These are phyloP conservation scores for Fusarium subtropicale DNA, from an alignment of 2,329 filamentous ascomycete species.

Conservation along the genomic window DNA sequence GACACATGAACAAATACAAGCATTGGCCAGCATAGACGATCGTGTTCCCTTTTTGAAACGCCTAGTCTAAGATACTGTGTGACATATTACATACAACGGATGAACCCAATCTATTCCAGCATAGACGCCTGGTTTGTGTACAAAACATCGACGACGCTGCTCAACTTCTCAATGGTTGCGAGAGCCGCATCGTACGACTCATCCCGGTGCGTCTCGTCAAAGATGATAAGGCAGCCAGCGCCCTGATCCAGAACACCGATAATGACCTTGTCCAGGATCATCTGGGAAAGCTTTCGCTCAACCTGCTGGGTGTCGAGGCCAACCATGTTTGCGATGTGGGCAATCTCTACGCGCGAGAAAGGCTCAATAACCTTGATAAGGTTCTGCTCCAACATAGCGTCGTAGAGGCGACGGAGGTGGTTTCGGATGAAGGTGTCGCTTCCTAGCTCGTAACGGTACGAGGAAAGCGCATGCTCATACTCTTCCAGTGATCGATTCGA, in stretches of 20 bases:
- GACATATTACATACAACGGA: slow-evolving; percentile 50
- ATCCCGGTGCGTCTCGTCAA: slow-evolving; percentile 93
- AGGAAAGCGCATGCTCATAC: slow-evolving; percentile 91
- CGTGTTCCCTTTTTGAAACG: slow-evolving; percentile 48
- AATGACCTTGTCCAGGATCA: slow-evolving; percentile 99
- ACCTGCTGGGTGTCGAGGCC: slow-evolving; percentile 96
- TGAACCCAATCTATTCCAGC: slow-evolving; percentile 74
- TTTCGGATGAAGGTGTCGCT: slow-evolving; percentile 97
- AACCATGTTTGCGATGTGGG: slow-evolving; percentile 97
- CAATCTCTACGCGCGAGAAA: slow-evolving; percentile 96
- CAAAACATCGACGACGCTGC: slow-evolving; percentile 95
- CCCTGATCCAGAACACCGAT: slow-evolving; percentile 97
- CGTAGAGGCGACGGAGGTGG: slow-evolving; percentile 94
- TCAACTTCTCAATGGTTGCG: slow-evolving; percentile 95
- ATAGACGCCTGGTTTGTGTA: slow-evolving; percentile 98
- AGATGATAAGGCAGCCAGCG: slow-evolving; percentile 96
- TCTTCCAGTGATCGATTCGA: slow-evolving; percentile 95
- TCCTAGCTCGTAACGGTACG: slow-evolving; percentile 93
- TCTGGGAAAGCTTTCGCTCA: slow-evolving; percentile 97
- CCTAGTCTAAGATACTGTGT: slow-evolving; percentile 48
- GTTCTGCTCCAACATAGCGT: slow-evolving; percentile 99
- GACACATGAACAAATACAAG: slow-evolving; percentile 24
- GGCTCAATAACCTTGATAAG: slow-evolving; percentile 99
- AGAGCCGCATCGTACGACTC: slow-evolving; percentile 94
- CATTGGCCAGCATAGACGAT: slow-evolving; percentile 40